Conservation (phyloP, 345 rosid species). For the Salix dunnii region DNA sequence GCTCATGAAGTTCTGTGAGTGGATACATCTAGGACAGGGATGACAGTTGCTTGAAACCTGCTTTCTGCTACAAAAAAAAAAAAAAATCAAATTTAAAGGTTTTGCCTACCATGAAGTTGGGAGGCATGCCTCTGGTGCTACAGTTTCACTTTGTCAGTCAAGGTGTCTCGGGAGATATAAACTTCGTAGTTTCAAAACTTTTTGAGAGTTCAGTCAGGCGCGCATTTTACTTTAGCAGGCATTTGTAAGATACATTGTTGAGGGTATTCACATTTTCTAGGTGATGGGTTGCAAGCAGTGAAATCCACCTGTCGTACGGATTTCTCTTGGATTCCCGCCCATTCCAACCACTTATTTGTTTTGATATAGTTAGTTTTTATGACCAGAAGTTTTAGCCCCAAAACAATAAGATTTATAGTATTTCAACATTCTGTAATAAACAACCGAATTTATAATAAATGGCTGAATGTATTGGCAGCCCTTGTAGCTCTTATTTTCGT, state of each 20-base stretch:
- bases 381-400: background rate
- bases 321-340: too few species aligned
- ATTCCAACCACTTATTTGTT: background rate
- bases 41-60: background rate
- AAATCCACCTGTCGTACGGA: background rate
- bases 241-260: conserved; percentile 16
- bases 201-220: background rate
- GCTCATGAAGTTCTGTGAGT: conserved; percentile 71
- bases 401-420: background rate
- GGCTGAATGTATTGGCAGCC: too few species aligned
- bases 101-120: background rate
- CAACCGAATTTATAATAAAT: background rate
- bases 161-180: background rate
- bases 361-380: background rate
- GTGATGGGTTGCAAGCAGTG: background rate
- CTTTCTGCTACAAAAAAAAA: background rate
- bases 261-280: background rate
- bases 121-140: conserved; percentile 1
- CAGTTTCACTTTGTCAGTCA: background rate
- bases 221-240: background rate
- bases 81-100: background rate
- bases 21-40: background rate
- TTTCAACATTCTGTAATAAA: background rate
- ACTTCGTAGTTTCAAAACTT: background rate
- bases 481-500: background rate